These are phyloP conservation scores for Pulchroboletus neoregius DNA, from an alignment of 1,284 basidiomycete species.

Conservation along the genomic window DNA sequence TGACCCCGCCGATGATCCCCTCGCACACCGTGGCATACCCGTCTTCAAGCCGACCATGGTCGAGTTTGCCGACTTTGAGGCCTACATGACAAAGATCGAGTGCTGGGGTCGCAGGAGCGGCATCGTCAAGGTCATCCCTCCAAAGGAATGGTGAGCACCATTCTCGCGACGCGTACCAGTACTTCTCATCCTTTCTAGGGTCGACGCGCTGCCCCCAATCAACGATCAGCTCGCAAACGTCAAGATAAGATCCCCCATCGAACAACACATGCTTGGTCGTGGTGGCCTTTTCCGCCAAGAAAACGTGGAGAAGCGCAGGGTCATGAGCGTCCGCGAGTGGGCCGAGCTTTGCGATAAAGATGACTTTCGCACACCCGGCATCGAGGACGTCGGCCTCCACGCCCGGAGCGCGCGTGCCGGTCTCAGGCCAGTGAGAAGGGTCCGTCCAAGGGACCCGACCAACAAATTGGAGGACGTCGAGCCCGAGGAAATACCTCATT, in stretches of 20 bases:
- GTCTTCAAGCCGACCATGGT: conserved; percentile 90
- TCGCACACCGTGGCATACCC: conserved; percentile 85
- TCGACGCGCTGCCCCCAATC: conserved; percentile 65
- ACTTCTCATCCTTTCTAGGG: conserved; percentile 46
- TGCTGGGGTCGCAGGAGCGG: conserved; percentile 86
- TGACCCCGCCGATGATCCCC: conserved; percentile 77
- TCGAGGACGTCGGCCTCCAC: conserved; percentile 61
- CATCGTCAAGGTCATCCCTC: conserved; percentile 92
- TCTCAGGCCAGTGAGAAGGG: conserved; percentile 20
- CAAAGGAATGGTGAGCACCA: conserved; percentile 79
- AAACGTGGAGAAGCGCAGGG: conserved; percentile 85
- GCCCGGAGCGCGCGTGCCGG: conserved; percentile 41
- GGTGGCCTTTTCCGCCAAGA: conserved; percentile 86
- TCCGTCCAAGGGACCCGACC: conserved; percentile 16
- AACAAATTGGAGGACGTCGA: conserved; percentile 25
- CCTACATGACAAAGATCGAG: conserved; percentile 80
- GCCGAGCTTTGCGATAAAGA: conserved; percentile 72
- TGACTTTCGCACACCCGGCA: conserved; percentile 63
- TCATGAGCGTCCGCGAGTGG: conserved; percentile 85
- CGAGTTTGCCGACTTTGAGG: conserved; percentile 86
- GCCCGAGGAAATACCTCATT: conserved; percentile 18
- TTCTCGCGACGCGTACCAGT: background rate
- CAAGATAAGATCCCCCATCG: conserved; percentile 82
- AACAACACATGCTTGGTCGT: conserved; percentile 86
- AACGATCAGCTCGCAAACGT: conserved; percentile 65